Conservation (phyloP, 1,139 yeast genomes). For the Yamadazyma spencermartinsiae region DNA sequence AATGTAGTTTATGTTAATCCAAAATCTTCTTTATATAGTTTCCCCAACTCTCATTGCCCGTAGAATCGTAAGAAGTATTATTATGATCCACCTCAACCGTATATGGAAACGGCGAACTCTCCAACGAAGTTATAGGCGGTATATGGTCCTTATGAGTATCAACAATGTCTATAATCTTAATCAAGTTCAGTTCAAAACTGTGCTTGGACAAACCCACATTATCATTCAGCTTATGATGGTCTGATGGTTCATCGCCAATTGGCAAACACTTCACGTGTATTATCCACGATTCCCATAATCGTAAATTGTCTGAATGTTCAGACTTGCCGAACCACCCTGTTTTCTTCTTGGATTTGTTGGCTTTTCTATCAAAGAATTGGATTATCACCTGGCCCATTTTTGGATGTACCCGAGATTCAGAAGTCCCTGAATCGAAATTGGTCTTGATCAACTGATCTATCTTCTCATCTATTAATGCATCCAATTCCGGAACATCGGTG, state of each 20-base stretch:
- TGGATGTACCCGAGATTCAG: constrained; percentile 3
- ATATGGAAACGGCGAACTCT: constrained; percentile 69
- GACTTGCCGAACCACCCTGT: constrained; percentile 44
- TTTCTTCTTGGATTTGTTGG: constrained; percentile 33
- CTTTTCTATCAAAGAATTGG: constrained; percentile 29
- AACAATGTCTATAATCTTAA: constrained; percentile 49
- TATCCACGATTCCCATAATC: constrained; percentile 47
- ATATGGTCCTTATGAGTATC: constrained; percentile 64
- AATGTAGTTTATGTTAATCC: constrained; percentile 23
- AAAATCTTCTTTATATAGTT: constrained; percentile 49
- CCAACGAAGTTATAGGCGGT: constrained; percentile 72
- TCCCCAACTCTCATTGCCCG: constrained; percentile 37
- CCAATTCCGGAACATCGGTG: constrained; percentile 42
- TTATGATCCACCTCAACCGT: constrained; percentile 25
- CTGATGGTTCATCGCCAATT: constrained; percentile 7
- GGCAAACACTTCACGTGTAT: constrained; percentile 39
- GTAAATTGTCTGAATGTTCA: constrained; percentile 21
- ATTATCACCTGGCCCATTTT: constrained; percentile 27
- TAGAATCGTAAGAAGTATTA: constrained; percentile 16
- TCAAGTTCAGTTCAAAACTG: constrained; percentile 45
- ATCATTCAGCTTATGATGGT: no score
- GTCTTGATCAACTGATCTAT: constrained; percentile 36
- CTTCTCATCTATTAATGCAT: constrained; percentile 42
- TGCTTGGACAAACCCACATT: constrained; percentile 27
- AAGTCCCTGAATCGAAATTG: constrained; percentile 20